Percentiles rank a stretch among this genome's conserved stretches.
Conservation (phyloP, 2,329 filamentous ascomycete species). For the Ramichloridium luteum region DNA sequence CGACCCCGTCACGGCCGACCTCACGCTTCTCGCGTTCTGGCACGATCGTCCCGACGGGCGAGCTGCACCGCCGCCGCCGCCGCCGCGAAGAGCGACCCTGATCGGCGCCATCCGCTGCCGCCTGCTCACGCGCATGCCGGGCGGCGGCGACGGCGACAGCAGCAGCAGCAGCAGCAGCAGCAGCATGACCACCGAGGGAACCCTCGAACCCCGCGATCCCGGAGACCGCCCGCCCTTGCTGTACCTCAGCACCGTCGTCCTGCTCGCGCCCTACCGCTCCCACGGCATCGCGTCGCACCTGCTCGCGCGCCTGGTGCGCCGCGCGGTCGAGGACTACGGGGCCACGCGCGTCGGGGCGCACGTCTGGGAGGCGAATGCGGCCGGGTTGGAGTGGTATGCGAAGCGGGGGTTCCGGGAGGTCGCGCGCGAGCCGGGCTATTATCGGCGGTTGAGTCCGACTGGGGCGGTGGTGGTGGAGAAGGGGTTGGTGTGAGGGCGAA, state of each 20-base stretch:
- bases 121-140: conserved; percentile 23
- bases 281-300: conserved; percentile 46
- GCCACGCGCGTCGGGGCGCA: conserved; percentile 46
- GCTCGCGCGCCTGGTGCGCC: conserved; percentile 28
- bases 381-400: conserved; percentile 48
- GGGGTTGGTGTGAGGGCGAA: conserved; percentile 26
- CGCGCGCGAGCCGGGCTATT: conserved; percentile 44
- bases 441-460: conserved; percentile 44
- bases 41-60: conserved; percentile 30
- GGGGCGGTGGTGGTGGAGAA: conserved; percentile 40
- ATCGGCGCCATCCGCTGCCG: conserved; percentile 38
- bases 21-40: conserved; percentile 50
- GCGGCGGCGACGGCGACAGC: no score
- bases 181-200: no score
- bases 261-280: conserved; percentile 47
- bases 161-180: no score
- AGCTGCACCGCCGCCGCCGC: conserved; percentile 23
- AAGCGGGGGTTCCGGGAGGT: conserved; percentile 45
- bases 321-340: conserved; percentile 36
- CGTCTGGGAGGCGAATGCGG: conserved; percentile 51
- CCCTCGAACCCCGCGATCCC: conserved; percentile 1
- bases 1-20: conserved; percentile 38
- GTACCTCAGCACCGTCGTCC: conserved; percentile 49
- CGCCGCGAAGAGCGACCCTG: no score
- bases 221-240: conserved; percentile 27